These are phyloP conservation scores for Collybia sordida DNA, from an alignment of 768 basidiomycete genomes.

Conservation along the genomic window DNA sequence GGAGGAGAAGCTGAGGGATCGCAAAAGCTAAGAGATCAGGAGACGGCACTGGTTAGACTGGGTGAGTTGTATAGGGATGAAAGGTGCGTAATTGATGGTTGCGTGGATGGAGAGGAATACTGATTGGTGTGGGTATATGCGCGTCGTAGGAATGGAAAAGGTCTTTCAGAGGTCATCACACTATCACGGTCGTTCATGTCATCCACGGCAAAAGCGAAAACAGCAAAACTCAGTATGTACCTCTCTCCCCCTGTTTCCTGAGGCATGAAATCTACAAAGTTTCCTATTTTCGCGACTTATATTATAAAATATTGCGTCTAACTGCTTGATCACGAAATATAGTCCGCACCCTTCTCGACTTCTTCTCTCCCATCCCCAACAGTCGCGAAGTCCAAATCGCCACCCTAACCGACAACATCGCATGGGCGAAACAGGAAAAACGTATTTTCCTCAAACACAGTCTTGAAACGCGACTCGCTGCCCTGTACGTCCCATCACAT, in stretches of 20 bases:
- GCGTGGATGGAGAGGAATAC: not conserved
- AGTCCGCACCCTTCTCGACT: conserved; percentile 94
- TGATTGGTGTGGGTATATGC: not conserved
- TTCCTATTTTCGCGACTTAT: too few relatives aligned
- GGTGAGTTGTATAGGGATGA: too few relatives aligned
- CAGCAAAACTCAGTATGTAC: conserved; percentile 88
- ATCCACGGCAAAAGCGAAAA: conserved; percentile 96
- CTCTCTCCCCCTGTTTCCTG: not conserved
- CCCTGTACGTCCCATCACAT: conserved; percentile 44
- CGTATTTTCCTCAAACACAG: conserved; percentile 95
- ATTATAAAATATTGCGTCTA: too few relatives aligned
- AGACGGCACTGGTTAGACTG: too few relatives aligned
- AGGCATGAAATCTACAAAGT: not conserved
- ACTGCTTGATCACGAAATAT: not conserved
- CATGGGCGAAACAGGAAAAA: conserved; percentile 90
- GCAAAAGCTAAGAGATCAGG: too few relatives aligned
- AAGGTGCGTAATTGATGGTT: conserved; percentile 59
- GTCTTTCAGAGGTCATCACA: conserved; percentile 84
- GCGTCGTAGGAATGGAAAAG: conserved; percentile 68
- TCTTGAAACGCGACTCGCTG: conserved; percentile 84
- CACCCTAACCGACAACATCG: conserved; percentile 87
- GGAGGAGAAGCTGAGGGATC: conserved; percentile 43
- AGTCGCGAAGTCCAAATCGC: conserved; percentile 76
- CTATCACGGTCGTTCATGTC: conserved; percentile 85
- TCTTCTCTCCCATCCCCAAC: conserved; percentile 78